Evolutionary conservation across 2,329 filamentous ascomycete species (phyloP).

Genomic region (Westerdykella aurantiaca): DNA sequence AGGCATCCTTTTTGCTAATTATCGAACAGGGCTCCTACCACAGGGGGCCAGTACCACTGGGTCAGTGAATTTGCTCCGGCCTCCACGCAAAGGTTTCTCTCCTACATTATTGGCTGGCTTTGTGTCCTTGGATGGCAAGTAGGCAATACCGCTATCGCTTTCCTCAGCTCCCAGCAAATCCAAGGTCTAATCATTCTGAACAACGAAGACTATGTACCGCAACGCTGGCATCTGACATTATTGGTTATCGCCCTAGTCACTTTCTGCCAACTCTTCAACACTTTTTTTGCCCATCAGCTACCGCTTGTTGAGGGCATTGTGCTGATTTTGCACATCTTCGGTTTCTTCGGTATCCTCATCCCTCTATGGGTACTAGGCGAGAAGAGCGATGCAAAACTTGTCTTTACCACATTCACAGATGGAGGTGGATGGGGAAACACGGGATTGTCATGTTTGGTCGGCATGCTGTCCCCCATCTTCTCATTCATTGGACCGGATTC

Average conservation of each 20-base stretch:
- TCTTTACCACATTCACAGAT: slow-evolving; percentile 45
- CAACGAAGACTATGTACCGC: slow-evolving; percentile 19
- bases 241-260: slow-evolving; percentile 38
- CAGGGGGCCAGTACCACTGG: slow-evolving; percentile 28
- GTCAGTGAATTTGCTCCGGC: slow-evolving; percentile 23
- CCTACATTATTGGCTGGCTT: slow-evolving; percentile 11
- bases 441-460: slow-evolving; percentile 40
- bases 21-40: slow-evolving; percentile 14
- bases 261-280: slow-evolving; percentile 36
- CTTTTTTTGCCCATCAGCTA: slow-evolving; percentile 35
- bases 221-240: slow-evolving; percentile 44
- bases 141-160: slow-evolving; percentile 8
- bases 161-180: slow-evolving; percentile 7
- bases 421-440: slow-evolving; percentile 37
- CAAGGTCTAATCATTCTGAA: slow-evolving; percentile 9
- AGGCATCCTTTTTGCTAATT: background rate
- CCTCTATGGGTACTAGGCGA: slow-evolving; percentile 21
- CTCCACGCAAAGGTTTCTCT: slow-evolving; percentile 18
- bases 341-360: slow-evolving; percentile 44
- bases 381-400: slow-evolving; percentile 21
- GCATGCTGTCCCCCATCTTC: slow-evolving; percentile 27
- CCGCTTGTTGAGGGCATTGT: slow-evolving; percentile 39
- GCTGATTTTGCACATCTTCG: slow-evolving; percentile 42
- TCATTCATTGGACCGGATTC: slow-evolving; percentile 33
- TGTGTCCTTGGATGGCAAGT: slow-evolving; percentile 12